Base-by-base conservation (phyloP, 2,329 filamentous ascomycete species). In the Ophiocordyceps camponoti-leonardi region DNA sequence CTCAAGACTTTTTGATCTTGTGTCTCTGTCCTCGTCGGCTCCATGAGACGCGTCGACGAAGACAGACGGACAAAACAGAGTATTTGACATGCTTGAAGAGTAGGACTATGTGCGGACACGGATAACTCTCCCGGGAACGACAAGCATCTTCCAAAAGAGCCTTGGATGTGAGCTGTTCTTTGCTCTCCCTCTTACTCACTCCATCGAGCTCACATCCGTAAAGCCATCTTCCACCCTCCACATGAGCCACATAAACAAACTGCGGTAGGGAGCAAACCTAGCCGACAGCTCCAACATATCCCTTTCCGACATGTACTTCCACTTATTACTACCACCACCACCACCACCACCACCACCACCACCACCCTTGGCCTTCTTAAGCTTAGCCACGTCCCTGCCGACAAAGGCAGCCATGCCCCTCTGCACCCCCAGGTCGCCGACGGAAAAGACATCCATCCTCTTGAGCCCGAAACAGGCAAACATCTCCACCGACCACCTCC, bases 191-290 rank as follows among this genome's bases (percentile, higher is more conserved):
- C 22, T 23, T 6, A 4, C 20, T 45, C 52, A 59, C 55, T 76
- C 74, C 60, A 80, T 57, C 3, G 73, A 72, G 50, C 71, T 77
- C 23, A 88, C 65, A 61, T 93, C 83, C 4, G 86, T 86, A 35
- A 44, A 42, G 31, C 44, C 46, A 57, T 86, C 78, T 58, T 82
- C 83, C 12, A 90, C 79, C 48, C 82, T 71, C 88, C 90, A 95
- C 84, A 94, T 94, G 60, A 94, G 94, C 88, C 88, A 95, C 88
- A 95, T 95, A 57, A 94, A 94, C 41, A 95, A 60, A 54, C 82
- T 92, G 57, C 88, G 81, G 63, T 94, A 96, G 4, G 90, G 92
- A 47, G 74, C 73, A 61, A 94, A 98, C 57, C 71, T 77, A 47
- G 81, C 83, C 13, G 86, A 80, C 51, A 86, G 71, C 52, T 87